phyloP scores from a whole-genome alignment of 345 rosid species.

The Sisymbrium altissimum region DNA sequence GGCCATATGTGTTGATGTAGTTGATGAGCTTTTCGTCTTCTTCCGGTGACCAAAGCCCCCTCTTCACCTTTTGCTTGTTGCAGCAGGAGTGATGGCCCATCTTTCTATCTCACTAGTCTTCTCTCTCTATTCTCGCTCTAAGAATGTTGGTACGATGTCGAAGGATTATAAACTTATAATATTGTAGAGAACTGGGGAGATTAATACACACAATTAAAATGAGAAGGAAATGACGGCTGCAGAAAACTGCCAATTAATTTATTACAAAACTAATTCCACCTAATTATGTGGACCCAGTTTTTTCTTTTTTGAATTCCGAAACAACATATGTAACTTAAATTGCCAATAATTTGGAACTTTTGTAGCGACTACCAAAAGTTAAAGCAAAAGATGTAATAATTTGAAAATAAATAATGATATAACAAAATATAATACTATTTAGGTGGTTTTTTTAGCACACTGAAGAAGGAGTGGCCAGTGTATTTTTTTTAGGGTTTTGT shows the following conservation, averaged over 20 bases:
- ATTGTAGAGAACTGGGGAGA: conserved; percentile 21
- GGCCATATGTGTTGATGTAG: conserved; percentile 88
- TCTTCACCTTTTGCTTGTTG: conserved; percentile 96
- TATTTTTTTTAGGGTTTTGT: conserved; percentile 45
- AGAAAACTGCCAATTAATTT: neutral
- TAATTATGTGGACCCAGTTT: conserved; percentile 13
- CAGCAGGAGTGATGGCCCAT: conserved; percentile 99
- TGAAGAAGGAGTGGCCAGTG: conserved; percentile 44
- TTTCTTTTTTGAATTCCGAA: neutral
- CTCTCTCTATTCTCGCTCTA: neutral
- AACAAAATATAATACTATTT: neutral
- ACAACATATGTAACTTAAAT: neutral
- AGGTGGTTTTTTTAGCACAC: conserved; percentile 25
- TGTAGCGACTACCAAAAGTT: neutral
- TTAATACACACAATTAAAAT: conserved; percentile 15
- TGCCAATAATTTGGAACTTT: neutral
- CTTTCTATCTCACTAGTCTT: conserved; percentile 2
- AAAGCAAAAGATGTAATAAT: neutral
- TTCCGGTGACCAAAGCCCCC: conserved; percentile 99
- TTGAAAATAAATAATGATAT: neutral
- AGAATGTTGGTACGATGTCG: conserved; percentile 34
- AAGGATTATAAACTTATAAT: conserved; percentile 10
- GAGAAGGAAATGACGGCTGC: conserved; percentile 6
- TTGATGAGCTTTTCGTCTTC: conserved; percentile 96
- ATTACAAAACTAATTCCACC: conserved; percentile 11